These are phyloP conservation scores for Debaryomyces tyrocola DNA, from an alignment of 805 yeast genomes.

Conservation along the genomic window DNA sequence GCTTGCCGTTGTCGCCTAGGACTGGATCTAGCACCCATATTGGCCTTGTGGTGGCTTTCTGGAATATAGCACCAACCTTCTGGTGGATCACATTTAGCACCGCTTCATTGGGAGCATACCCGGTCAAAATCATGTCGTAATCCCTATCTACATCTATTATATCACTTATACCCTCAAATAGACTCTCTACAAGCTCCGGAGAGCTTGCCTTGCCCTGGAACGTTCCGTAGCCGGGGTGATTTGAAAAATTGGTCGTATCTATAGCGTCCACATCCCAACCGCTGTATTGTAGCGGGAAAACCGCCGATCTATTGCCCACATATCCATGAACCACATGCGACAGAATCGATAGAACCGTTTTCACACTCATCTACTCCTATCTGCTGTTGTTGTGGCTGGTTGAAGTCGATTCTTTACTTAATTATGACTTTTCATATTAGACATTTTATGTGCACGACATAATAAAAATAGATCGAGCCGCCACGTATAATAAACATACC, in stretches of 20 bases:
- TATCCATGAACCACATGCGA: slow-evolving; percentile 76
- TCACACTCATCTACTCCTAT: slow-evolving; percentile 1
- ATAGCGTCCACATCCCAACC: slow-evolving; percentile 71
- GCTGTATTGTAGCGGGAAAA: slow-evolving; percentile 62
- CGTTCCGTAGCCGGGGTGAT: slow-evolving; percentile 70
- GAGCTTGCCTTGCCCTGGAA: slow-evolving; percentile 48
- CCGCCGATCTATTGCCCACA: slow-evolving; percentile 67
- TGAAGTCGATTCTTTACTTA: neutral
- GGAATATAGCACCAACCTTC: slow-evolving; percentile 27
- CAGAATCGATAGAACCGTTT: slow-evolving; percentile 51
- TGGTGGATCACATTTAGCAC: slow-evolving; percentile 52
- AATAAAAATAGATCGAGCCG: neutral
- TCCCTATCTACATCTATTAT: slow-evolving; percentile 25
- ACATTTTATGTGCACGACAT: neutral
- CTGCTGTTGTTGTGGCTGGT: neutral
- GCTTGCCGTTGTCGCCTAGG: slow-evolving; percentile 82
- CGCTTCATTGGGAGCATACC: slow-evolving; percentile 70
- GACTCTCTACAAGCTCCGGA: slow-evolving; percentile 25
- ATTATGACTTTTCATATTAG: neutral
- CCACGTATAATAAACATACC: neutral
- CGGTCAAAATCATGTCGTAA: slow-evolving; percentile 73
- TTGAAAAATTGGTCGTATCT: slow-evolving; percentile 65
- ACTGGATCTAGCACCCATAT: slow-evolving; percentile 86
- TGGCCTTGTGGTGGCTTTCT: slow-evolving; percentile 15
- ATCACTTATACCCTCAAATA: slow-evolving; percentile 36